Evolutionary conservation across 2,329 filamentous ascomycete genomes (phyloP).

Genomic region (Coniochaeta sp.): DNA sequence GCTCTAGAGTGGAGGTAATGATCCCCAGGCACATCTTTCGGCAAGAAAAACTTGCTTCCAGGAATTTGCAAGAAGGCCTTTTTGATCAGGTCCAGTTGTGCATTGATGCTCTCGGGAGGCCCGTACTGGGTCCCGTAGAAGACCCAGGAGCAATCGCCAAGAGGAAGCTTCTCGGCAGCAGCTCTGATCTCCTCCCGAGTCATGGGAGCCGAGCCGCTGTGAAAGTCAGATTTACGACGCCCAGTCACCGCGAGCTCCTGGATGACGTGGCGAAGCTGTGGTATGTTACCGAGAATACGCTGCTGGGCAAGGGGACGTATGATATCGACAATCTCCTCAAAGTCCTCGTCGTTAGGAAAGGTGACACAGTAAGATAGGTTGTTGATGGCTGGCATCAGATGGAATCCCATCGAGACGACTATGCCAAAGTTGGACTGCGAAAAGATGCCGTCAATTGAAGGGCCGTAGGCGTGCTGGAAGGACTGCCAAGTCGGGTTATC

Average conservation of each 20-base stretch:
- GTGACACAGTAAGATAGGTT: slow-evolving; percentile 33
- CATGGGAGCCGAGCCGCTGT: slow-evolving; percentile 17
- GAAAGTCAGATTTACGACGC: slow-evolving; percentile 22
- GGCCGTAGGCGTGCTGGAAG: slow-evolving; percentile 32
- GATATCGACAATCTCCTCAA: slow-evolving; percentile 25
- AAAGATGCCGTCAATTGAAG: slow-evolving; percentile 39
- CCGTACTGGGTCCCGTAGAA: slow-evolving; percentile 42
- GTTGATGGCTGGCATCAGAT: slow-evolving; percentile 25
- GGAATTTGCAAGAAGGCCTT: slow-evolving; percentile 30
- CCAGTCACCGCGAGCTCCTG: slow-evolving; percentile 36
- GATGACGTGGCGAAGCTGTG: slow-evolving; percentile 34
- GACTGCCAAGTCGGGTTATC: slow-evolving; percentile 31
- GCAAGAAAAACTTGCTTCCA: slow-evolving; percentile 33
- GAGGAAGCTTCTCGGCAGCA: slow-evolving; percentile 25
- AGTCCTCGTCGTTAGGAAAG: slow-evolving; percentile 29
- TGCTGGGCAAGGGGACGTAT: slow-evolving; percentile 27
- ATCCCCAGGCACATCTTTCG: slow-evolving; percentile 28
- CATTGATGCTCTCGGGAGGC: slow-evolving; percentile 17
- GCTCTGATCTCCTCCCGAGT: slow-evolving; percentile 20
- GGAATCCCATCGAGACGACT: slow-evolving; percentile 48
- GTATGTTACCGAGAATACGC: slow-evolving; percentile 40
- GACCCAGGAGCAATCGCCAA: slow-evolving; percentile 38
- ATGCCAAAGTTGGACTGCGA: slow-evolving; percentile 45
- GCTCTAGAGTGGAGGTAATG: slow-evolving; percentile 28
- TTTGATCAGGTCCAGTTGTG: slow-evolving; percentile 32